Evolutionary conservation across 495 filamentous ascomycete genomes (phyloP), one percentile per base, ranked within the genome.

Genomic region (Aspergillus sclerotiicarbonarius): DNA sequence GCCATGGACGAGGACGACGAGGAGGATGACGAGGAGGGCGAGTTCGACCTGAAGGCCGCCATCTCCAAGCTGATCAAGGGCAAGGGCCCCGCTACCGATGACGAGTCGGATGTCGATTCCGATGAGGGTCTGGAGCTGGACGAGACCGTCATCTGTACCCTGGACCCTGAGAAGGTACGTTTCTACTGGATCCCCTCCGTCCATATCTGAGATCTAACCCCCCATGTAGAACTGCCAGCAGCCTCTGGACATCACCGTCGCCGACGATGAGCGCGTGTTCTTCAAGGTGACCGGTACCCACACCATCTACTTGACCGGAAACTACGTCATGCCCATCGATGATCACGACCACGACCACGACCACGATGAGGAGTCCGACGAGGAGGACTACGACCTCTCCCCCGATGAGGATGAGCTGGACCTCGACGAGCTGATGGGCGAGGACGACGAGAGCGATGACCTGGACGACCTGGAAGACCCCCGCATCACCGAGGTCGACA

Each of bases 281-380:
- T 99, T 99, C 82, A 84, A 87, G 68, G 91, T 94, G 61, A 83
- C 85, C 58, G 94, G 94, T 66, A 96, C 90, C 48, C 91, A 96
- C 79, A 82, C 86, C 55, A 79, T 99, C 62, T 92, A 85, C 77
- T 82, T 99, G 31, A 98, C 93, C 51, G 94, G 94, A 64, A 99
- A 99, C 81, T 97, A 96, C 71, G 84, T 98, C 52, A 76, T 88
- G 59, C 75, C 80, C 52, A 69, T 80, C 29, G 81, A 86, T 62
- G 80, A 81, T 47, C 75, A 75, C 53, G 67, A 73, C 41, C 76
- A 79, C 44, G 75, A 79, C 51, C 78, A 86, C 35, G 82, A 82
- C 25, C 80, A 87, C 15, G 13, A 12, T n/a, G 87, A 89, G 9
- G 82, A 86, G 8, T 84, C 87, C 7, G 84, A 87, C 35, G 84